phyloP scores from a whole-genome alignment of 345 rosid genomes.

The Eucalyptus sideroxylon region DNA sequence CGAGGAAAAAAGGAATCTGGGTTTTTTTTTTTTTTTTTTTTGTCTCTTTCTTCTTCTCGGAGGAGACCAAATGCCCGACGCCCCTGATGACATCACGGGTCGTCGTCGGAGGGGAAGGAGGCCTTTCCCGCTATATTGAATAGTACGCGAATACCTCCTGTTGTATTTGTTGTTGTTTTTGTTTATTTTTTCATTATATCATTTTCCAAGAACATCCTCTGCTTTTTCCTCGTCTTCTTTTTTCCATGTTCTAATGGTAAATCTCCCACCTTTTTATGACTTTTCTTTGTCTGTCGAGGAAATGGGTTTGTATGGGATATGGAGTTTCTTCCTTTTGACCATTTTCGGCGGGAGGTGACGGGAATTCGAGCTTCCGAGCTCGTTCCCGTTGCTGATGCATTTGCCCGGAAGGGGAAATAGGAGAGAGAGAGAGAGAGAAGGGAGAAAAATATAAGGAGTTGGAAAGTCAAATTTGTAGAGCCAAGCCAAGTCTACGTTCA shows the following conservation, averaged over 20 bases:
- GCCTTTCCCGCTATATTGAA: background rate
- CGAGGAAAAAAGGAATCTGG: background rate
- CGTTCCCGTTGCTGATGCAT: background rate
- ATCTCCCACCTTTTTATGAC: background rate
- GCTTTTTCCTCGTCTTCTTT: background rate
- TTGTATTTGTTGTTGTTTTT: too few relatives aligned
- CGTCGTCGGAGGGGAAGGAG: background rate
- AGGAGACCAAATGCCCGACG: background rate
- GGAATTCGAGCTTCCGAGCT: background rate
- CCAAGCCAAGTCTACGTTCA: conserved; percentile 12
- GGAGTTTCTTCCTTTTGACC: background rate
- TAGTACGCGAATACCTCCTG: background rate
- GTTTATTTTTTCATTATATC: too few relatives aligned
- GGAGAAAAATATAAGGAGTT: background rate
- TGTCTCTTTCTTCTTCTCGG: background rate
- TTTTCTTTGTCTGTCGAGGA: background rate
- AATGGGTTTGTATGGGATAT: background rate
- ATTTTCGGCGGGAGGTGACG: background rate
- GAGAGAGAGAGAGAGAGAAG: background rate
- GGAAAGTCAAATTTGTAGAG: conserved; percentile 8
- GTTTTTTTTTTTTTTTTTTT: background rate
- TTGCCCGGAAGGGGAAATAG: background rate
- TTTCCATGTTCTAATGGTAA: background rate
- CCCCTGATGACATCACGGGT: background rate
- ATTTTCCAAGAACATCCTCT: background rate